phyloP scores from a whole-genome alignment of 1,284 basidiomycete species.

The Leccinum solheimii region DNA sequence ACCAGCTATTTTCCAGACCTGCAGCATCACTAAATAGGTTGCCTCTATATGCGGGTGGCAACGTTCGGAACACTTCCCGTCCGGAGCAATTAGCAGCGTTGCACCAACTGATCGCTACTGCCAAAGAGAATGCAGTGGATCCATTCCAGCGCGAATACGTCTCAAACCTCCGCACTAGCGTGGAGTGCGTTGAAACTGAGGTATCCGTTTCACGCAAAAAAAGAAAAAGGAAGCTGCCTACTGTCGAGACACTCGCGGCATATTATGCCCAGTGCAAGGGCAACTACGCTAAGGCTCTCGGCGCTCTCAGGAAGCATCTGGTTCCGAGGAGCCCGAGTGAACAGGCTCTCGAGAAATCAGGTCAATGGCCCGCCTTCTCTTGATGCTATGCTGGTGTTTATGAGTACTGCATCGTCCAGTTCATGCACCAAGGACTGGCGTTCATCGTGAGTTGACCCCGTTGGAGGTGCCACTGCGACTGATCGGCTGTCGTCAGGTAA shows the following conservation, averaged over 20 bases:
- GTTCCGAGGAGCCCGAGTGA: conserved; percentile 15
- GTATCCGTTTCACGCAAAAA: neutral
- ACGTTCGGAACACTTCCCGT: neutral
- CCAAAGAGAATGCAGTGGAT: conserved; percentile 1
- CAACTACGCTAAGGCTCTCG: neutral
- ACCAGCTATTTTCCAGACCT: conserved; percentile 14
- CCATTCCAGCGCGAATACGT: conserved; percentile 23
- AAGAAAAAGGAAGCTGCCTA: neutral
- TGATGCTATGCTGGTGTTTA: conserved; percentile 1
- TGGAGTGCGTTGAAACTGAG: neutral
- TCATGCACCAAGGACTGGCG: conserved; percentile 79
- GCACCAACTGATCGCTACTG: conserved; percentile 8
- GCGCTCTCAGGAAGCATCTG: conserved; percentile 10
- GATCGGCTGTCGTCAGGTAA: conserved; percentile 49
- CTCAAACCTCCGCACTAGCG: conserved; percentile 17
- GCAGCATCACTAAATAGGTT: neutral
- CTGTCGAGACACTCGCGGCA: conserved; percentile 12
- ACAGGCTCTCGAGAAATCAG: conserved; percentile 13
- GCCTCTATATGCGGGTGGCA: neutral
- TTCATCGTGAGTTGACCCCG: conserved; percentile 54
- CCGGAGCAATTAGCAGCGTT: neutral
- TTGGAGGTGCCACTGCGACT: conserved; percentile 3
- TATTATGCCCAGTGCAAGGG: conserved; percentile 1
- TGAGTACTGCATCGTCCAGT: conserved; percentile 42
- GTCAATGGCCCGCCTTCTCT: conserved; percentile 26